Evolutionary conservation across 139 green algal genomes (phyloP), one percentile per base, ranked within the genome.

Genomic region (Chlorella sp.): DNA sequence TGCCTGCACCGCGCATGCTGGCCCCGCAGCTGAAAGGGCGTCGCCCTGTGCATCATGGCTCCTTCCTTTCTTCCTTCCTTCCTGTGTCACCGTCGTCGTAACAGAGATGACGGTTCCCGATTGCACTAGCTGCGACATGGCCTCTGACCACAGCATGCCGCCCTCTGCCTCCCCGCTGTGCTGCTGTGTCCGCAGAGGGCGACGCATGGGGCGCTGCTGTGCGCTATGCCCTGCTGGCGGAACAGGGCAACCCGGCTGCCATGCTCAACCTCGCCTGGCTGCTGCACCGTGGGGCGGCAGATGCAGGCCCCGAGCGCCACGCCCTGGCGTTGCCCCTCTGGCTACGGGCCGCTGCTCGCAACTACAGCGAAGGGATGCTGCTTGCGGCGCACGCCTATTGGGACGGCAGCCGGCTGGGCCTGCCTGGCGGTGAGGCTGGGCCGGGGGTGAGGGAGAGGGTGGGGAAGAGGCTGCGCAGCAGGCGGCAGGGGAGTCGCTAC

Each of bases 241-340:
- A 96, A 92, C 91, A 94, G 90, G 94, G 94, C 88, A 88, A 68
- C 76, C 64, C 53, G 0, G n/a, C 68, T 3, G 94, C 89, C 4
- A 86, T 87, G 24, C 75, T 88, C 84, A 96, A 96, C 83, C 92
- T 93, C 11, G 93, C 86, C 0, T 96, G 88, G 85, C 89, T 96
- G 81, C 85, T 95, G 86, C 88, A 90, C 68, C 77, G 76, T 26
- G 60, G 76, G n/a, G 26, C 4, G 9, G 57, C 39, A 24, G 7
- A 80, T 15, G 21, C 1, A 22, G 76, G 60, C 22, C 60, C 53
- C 0, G 36, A 48, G 22, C 76, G 60, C 57, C 76, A 85, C 86
- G 76, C 57, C 36, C 57, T 85, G 57, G 76, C 87, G 26, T 78
- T 76, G 64, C 16, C 36, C n/a, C 64, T 86, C 37, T 90, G 64